A percentile compares a stretch with the other conserved stretches of the same genome.
Conservation (phyloP, 2,329 filamentous ascomycete species). For the Clarireedia hainanense region DNA sequence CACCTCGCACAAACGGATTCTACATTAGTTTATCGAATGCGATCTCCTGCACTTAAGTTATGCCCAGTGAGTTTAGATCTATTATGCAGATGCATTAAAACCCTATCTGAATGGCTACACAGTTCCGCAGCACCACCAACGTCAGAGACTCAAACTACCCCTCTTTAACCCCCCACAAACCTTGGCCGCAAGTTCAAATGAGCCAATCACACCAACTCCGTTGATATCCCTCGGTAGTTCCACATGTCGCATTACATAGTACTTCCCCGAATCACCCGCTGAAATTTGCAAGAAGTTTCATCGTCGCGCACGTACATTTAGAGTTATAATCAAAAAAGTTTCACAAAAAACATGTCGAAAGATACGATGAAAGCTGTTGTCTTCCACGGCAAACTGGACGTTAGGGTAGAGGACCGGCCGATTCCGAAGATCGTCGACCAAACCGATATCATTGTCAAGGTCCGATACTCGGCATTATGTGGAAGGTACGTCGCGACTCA, state of each 20-base stretch:
- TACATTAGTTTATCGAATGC: too few species aligned
- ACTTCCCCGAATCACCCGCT: neutral
- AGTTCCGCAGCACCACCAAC: too few species aligned
- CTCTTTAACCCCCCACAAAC: neutral
- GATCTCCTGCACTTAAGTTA: too few species aligned
- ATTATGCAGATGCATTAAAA: too few species aligned
- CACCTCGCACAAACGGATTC: too few species aligned
- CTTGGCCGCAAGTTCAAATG: neutral
- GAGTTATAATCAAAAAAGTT: neutral
- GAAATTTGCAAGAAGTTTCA: neutral
- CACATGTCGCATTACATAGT: neutral
- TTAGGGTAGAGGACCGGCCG: constrained; percentile 62
- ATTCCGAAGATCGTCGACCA: constrained; percentile 65
- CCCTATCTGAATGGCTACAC: too few species aligned
- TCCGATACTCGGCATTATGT: constrained; percentile 76
- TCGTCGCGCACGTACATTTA: neutral
- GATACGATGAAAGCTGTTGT: constrained; percentile 80
- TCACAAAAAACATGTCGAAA: constrained; percentile 14
- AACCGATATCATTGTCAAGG: constrained; percentile 74
- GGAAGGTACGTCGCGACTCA: constrained; percentile 58
- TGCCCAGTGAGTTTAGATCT: too few species aligned
- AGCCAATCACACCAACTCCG: neutral
- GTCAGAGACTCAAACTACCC: neutral
- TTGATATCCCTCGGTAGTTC: neutral
- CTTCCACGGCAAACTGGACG: constrained; percentile 54